Conservation (phyloP, 208 protist species). For the Polymyxa betae region DNA sequence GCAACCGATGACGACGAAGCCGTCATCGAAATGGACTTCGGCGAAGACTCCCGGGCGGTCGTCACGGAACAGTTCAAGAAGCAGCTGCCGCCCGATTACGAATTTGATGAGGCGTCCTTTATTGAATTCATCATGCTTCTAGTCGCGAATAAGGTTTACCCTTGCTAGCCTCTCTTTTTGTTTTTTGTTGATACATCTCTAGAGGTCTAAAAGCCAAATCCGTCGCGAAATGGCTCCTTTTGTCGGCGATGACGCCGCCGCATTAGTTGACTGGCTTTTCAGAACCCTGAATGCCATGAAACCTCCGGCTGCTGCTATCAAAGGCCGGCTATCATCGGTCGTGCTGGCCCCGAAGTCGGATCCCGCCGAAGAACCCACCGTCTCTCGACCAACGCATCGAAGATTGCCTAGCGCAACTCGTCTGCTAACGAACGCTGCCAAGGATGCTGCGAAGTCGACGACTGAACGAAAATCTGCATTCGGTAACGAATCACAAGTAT, state of each 20-base stretch:
- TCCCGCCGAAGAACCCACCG: not conserved
- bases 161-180: not conserved
- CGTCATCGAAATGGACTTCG: not conserved
- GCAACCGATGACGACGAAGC: not conserved
- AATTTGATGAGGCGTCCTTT: constrained; percentile 15
- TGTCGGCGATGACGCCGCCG: not conserved
- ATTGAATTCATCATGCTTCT: constrained; percentile 54
- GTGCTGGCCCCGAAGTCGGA: not conserved
- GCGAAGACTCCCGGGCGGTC: not conserved
- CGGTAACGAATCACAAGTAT: too few relatives aligned
- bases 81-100: not conserved
- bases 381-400: not conserved
- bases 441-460: not conserved
- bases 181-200: not conserved
- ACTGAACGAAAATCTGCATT: too few relatives aligned
- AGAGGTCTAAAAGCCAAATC: not conserved
- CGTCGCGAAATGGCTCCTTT: constrained; percentile 8
- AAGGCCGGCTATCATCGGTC: not conserved
- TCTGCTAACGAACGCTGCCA: not conserved
- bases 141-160: not conserved
- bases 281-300: not conserved
- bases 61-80: not conserved
- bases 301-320: not conserved
- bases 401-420: not conserved
- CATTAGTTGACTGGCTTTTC: not conserved